phyloP scores from a whole-genome alignment of 2,329 filamentous ascomycete species.

The Pseudovirgaria hyperparasitica region DNA sequence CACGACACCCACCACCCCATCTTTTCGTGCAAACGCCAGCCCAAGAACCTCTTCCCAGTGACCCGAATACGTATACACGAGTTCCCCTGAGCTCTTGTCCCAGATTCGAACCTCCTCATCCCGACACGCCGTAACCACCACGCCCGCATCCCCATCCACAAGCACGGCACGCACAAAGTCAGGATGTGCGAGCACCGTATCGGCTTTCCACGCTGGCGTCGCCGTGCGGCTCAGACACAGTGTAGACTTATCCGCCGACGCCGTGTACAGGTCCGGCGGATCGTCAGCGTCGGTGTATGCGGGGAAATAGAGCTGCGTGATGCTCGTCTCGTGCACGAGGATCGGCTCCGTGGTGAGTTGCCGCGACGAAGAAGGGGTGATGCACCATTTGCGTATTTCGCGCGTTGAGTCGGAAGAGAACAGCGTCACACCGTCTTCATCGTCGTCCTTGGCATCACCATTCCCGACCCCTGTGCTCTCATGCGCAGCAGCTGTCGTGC shows the following conservation, averaged over 20 bases:
- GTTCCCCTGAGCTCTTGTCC: slow-evolving; percentile 58
- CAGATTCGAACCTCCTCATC: slow-evolving; percentile 89
- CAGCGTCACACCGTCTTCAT: slow-evolving; percentile 26
- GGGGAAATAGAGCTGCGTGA: slow-evolving; percentile 72
- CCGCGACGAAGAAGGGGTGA: slow-evolving; percentile 40
- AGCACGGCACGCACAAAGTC: slow-evolving; percentile 82
- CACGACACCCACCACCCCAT: slow-evolving; percentile 52
- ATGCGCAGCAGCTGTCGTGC: slow-evolving; percentile 27
- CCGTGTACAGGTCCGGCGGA: slow-evolving; percentile 87
- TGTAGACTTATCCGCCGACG: slow-evolving; percentile 78
- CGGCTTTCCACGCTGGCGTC: slow-evolving; percentile 56
- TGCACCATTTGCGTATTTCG: slow-evolving; percentile 62
- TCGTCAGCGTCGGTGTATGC: slow-evolving; percentile 53
- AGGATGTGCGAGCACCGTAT: slow-evolving; percentile 65
- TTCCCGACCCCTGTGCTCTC: slow-evolving; percentile 21
- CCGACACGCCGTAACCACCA: slow-evolving; percentile 76
- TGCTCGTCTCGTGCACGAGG: slow-evolving; percentile 75
- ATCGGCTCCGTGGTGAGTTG: slow-evolving; percentile 43
- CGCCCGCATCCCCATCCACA: slow-evolving; percentile 54
- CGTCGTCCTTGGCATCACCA: slow-evolving; percentile 10
- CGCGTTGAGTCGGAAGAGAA: slow-evolving; percentile 57
- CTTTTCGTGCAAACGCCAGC: too few species aligned
- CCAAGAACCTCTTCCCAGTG: slow-evolving; percentile 92
- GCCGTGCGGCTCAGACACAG: slow-evolving; percentile 63
- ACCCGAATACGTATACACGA: slow-evolving; percentile 63